A percentile compares a stretch with the other conserved stretches of the same genome.
Evolutionary conservation across 129 eudicot genomes (phyloP).

Genomic region (Ambrosia trifida): DNA sequence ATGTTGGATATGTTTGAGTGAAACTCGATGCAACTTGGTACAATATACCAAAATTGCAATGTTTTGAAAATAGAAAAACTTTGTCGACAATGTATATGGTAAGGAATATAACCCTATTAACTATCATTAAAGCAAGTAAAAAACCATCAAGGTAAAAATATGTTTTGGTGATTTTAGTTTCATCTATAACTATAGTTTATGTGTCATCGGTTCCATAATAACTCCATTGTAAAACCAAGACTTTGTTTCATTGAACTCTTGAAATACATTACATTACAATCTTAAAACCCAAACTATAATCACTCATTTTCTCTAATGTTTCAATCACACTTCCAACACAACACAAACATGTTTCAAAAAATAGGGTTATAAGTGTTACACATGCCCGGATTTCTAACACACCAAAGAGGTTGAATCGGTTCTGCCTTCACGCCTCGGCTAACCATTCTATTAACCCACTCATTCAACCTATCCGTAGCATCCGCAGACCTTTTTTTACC

Average conservation of each 20-base stretch:
- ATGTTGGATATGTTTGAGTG: background rate
- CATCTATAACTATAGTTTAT: no score
- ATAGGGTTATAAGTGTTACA: slow-evolving; percentile 61
- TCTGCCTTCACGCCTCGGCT: slow-evolving; percentile 78
- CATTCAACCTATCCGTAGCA: slow-evolving; percentile 78
- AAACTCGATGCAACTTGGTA: background rate
- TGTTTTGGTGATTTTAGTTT: no score
- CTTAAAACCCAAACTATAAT: slow-evolving; percentile 6
- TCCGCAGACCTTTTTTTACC: slow-evolving; percentile 82
- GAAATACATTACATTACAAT: slow-evolving; percentile 7
- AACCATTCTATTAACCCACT: slow-evolving; percentile 89
- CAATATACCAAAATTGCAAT: background rate
- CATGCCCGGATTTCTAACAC: slow-evolving; percentile 82
- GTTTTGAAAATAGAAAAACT: no score
- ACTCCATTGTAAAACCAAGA: background rate
- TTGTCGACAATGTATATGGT: no score
- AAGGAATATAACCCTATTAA: no score
- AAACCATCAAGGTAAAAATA: no score
- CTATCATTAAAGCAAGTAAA: no score
- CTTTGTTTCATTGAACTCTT: slow-evolving; percentile 9
- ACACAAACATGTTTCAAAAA: background rate
- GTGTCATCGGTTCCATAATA: background rate
- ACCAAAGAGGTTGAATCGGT: slow-evolving; percentile 97
- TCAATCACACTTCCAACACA: slow-evolving; percentile 18
- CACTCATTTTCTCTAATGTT: slow-evolving; percentile 7